Percentiles rank a stretch among this genome's conserved stretches.
These are phyloP conservation scores for Stemphylium vesicarium DNA, from an alignment of 2,329 filamentous ascomycete species.

Conservation along the genomic window DNA sequence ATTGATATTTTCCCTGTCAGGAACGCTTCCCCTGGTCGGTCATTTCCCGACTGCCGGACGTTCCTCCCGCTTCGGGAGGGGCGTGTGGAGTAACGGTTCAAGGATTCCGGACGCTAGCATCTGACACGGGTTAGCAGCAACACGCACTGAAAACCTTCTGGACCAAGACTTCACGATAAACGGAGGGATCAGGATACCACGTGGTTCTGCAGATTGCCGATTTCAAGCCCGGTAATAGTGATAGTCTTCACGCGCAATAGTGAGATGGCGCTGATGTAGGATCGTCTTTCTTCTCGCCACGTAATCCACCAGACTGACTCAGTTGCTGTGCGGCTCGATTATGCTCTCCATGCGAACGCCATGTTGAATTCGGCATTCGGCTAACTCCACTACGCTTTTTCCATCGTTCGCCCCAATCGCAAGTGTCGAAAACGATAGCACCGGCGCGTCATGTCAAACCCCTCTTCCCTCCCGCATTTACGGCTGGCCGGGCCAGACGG, in stretches of 20 bases:
- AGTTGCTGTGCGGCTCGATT: not conserved
- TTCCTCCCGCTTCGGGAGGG: conserved; percentile 13
- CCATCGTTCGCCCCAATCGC: conserved; percentile 7
- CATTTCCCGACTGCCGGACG: conserved; percentile 9
- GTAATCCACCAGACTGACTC: conserved; percentile 6
- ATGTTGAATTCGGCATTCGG: conserved; percentile 36
- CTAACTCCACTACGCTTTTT: conserved; percentile 9
- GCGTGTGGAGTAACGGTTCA: conserved; percentile 13
- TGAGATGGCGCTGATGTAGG: not conserved
- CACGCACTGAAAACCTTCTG: conserved; percentile 7
- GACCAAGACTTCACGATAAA: not conserved
- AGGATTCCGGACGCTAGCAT: conserved; percentile 6
- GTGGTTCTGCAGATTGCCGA: conserved; percentile 10
- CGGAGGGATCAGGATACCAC: not conserved
- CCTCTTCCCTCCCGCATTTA: conserved; percentile 28
- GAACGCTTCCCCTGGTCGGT: conserved; percentile 3
- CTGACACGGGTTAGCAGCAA: not conserved
- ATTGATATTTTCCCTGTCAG: conserved; percentile 8
- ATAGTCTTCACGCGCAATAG: not conserved
- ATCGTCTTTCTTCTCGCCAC: conserved; percentile 1
- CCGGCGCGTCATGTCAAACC: not conserved
- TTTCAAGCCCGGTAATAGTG: not conserved
- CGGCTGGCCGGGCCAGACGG: conserved; percentile 69
- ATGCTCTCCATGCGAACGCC: conserved; percentile 20
- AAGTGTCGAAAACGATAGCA: not conserved